These are phyloP conservation scores for Globisporangium paroecandrum DNA, from an alignment of 352 stramenopile species.

Conservation along the genomic window DNA sequence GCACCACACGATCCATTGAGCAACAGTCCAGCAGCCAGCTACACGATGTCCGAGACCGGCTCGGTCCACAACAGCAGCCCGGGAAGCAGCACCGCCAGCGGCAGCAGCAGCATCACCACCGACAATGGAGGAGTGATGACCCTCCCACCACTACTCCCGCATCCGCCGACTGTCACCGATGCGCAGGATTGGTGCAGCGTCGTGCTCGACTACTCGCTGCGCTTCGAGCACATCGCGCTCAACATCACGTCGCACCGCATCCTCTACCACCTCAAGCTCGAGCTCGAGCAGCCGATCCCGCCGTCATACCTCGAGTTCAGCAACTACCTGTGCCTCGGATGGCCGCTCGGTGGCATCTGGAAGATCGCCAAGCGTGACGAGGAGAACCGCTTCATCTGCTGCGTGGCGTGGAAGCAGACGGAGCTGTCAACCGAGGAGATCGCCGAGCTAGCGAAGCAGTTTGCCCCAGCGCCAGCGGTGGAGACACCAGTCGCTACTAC, in stretches of 20 bases:
- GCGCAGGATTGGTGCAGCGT: slow-evolving; percentile 45
- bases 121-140: neutral
- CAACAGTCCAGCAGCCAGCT: neutral
- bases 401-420: slow-evolving; percentile 47
- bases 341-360: slow-evolving; percentile 52
- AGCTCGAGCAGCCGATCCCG: slow-evolving; percentile 39
- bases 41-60: neutral
- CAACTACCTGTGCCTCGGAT: slow-evolving; percentile 45
- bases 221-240: slow-evolving; percentile 40
- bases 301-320: slow-evolving; percentile 26
- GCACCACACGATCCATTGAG: neutral
- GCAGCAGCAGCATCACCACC: neutral
- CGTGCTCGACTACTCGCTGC: slow-evolving; percentile 36
- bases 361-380: slow-evolving; percentile 33
- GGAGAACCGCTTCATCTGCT: slow-evolving; percentile 31
- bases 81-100: neutral
- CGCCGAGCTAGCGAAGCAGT: slow-evolving; percentile 32
- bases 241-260: slow-evolving; percentile 45
- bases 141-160: neutral
- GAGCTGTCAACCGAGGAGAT: slow-evolving; percentile 41
- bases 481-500: neutral
- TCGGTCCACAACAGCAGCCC: neutral
- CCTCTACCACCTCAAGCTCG: slow-evolving; percentile 42
- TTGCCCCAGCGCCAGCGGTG: slow-evolving; percentile 12
- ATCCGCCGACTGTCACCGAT: slow-evolving; percentile 7